Evolutionary conservation across 495 filamentous ascomycete species (phyloP).

Genomic region (Apodospora peruviana): DNA sequence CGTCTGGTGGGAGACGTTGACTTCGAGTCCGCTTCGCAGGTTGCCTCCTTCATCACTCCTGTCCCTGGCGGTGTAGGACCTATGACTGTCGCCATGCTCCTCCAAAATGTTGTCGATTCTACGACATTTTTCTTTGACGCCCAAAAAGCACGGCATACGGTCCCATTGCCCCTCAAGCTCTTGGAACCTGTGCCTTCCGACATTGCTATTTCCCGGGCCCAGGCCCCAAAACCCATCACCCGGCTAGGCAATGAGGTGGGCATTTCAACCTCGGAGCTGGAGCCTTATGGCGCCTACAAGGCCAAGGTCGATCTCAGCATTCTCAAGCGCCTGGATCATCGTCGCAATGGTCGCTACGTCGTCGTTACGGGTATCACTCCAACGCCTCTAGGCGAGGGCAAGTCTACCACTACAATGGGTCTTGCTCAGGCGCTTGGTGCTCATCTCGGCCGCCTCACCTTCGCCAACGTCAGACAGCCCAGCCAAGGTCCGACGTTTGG

Average conservation of each 20-base stretch:
- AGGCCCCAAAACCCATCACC: constrained; percentile 84
- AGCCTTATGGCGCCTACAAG: constrained; percentile 92
- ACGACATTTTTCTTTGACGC: constrained; percentile 75
- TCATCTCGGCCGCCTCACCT: constrained; percentile 78
- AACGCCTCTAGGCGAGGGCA: constrained; percentile 95
- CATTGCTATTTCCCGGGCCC: constrained; percentile 84
- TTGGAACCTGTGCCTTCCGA: constrained; percentile 80
- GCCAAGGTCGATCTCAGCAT: constrained; percentile 84
- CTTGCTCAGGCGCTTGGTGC: constrained; percentile 90
- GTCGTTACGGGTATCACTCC: constrained; percentile 94
- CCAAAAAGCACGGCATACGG: constrained; percentile 69
- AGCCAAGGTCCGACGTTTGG: constrained; percentile 97
- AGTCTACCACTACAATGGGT: constrained; percentile 97
- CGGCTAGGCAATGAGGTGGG: constrained; percentile 80
- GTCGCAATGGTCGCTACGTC: constrained; percentile 83
- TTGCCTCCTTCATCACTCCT: constrained; percentile 93
- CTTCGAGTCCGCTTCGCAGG: constrained; percentile 75
- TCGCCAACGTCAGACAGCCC: constrained; percentile 95
- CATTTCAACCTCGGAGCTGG: constrained; percentile 77
- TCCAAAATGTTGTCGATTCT: constrained; percentile 88
- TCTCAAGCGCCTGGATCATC: constrained; percentile 77
- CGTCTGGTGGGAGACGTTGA: constrained; percentile 96
- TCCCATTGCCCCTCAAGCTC: constrained; percentile 73
- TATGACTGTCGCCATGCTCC: constrained; percentile 96
- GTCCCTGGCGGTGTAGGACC: constrained; percentile 96